Evolutionary conservation across 2,329 filamentous ascomycete species (phyloP), one percentile per base, ranked within the genome.

Genomic region (Hymenoscyphus salicellus): DNA sequence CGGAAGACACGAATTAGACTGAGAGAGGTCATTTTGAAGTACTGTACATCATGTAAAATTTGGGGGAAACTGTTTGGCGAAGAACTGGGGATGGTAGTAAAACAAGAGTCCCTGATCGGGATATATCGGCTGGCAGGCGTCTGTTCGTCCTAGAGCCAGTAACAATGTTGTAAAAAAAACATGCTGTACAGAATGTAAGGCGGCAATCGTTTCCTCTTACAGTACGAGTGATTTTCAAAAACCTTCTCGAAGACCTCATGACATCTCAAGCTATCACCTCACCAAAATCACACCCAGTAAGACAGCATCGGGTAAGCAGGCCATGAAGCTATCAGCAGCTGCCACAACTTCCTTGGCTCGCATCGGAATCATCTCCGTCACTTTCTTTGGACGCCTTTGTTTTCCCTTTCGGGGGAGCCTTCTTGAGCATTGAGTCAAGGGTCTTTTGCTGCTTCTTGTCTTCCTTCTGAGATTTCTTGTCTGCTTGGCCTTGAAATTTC

Each of bases 401-500:
- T 66, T 78, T 78, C 65, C 77, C 76, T 65, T 77, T 76, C 52
- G 68, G 71, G 43, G 76, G 75, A 36, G 62, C 66, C 65, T 75
- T 77, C 68, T 76, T 78, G 56, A 75, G 75, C 68, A 76, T 77
- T 26, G 75, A 74, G 61, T 75, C 77, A 33, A 77, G 75, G 67
- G 73, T 77, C 41, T 72, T 74, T 61, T 74, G 63, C n/a, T 65
- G 38, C 17, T 63, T 73, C 74, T 68, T 82, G 32, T 55, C 59
- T 14, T 28, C 58, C 26, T 32, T 41, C 11, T 46, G 17, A 30
- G 82, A 77, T 78, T 92, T 94, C 74, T 88, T 88, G 69, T 95
- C 89, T 11, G 91, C 90, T 78, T 95, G 91, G 41, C 87, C 89
- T 76, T 90, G 87, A 60, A 94, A 84, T 75, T 90, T 91, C 67